Evolutionary conservation across 106 monocot species (phyloP), one percentile per base, ranked within the genome.

Genomic region (Dendrobium huoshanense): DNA sequence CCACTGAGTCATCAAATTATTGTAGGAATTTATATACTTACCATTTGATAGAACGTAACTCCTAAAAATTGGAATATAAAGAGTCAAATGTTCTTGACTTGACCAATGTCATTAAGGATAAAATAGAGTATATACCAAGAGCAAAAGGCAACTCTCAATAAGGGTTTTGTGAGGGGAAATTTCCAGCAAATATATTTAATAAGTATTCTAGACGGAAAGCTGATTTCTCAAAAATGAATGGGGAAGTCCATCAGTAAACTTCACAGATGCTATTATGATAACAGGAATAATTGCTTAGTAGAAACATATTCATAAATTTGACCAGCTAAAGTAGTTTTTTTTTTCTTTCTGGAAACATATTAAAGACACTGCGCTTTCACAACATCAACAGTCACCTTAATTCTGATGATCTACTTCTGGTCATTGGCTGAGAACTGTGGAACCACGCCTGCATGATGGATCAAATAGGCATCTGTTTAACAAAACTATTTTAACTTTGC

Each of bases 381-480:
- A 19, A 5, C 73, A 74, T 0, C 42, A 43, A 6, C 18, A 31
- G 31, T 72, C 77, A 88, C 91, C 91, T 82, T 74, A 91, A 44
- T 67, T 91, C 88, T 22, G 88, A 91, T 19, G 91, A 91, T 58
- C 88, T 80, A 40, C 91, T 91, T 85, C 91, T 84, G 2, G 91
- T 88, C 91, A 91, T 91, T 86, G 91, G 91, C 77, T 88, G 91
- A 83, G 84, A 64, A 81, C 91, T 91, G 29, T 91, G 79, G 79
- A 91, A 88, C 91, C 91, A 91, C 76, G 91, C 87, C 91, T 91
- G 81, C 75, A 81, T 51, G 64, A 44, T 49, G 44, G 42, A 41
- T 41, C 67, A 65, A 80, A 48, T 11, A 33, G 20, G 54, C 15
- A 75, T 15, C 45, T 79, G 17, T 61, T 70, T 1, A 75, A 61